These are phyloP conservation scores for Ophiostoma triangulosporum DNA, from an alignment of 2,329 filamentous ascomycete species.

Conservation along the genomic window DNA sequence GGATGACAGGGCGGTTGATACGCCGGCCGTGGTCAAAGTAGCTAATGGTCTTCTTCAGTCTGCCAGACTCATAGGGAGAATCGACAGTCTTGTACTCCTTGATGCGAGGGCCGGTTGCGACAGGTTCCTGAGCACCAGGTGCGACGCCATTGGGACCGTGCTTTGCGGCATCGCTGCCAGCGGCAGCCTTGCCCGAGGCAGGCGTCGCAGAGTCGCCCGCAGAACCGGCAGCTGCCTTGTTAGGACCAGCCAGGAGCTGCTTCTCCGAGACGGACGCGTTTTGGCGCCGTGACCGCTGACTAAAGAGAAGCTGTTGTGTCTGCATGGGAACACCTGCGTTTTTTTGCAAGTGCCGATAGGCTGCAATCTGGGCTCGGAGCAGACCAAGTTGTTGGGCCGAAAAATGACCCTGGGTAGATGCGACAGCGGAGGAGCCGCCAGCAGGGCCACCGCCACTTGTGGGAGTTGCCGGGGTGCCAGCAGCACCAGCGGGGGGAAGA, in stretches of 20 bases:
- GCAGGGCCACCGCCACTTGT: neutral
- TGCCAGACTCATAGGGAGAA: conserved; percentile 50
- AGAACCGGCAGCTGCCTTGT: neutral
- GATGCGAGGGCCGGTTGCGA: conserved; percentile 24
- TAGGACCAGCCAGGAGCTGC: conserved; percentile 20
- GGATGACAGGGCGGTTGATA: conserved; percentile 65
- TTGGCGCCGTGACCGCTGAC: conserved; percentile 53
- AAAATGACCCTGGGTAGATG: conserved; percentile 44
- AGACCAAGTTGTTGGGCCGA: conserved; percentile 65
- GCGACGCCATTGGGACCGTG: conserved; percentile 19
- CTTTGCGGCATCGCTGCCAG: conserved; percentile 23
- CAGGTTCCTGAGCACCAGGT: conserved; percentile 19
- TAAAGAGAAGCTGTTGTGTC: conserved; percentile 73
- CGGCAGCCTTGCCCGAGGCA: conserved; percentile 14
- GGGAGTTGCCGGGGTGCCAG: conserved; percentile 2
- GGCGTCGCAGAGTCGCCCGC: neutral
- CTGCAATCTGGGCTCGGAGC: conserved; percentile 74
- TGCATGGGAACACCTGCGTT: conserved; percentile 67
- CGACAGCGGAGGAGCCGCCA: conserved; percentile 15
- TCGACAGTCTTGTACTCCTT: conserved; percentile 59
- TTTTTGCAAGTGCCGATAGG: conserved; percentile 81
- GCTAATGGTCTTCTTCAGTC: conserved; percentile 48
- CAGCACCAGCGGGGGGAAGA: neutral
- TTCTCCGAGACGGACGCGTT: conserved; percentile 35
- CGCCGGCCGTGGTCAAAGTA: conserved; percentile 69